Percentiles rank a stretch among this genome's conserved stretches.
These are phyloP conservation scores for Xylaria longipes DNA, from an alignment of 495 filamentous ascomycete species.

Conservation along the genomic window DNA sequence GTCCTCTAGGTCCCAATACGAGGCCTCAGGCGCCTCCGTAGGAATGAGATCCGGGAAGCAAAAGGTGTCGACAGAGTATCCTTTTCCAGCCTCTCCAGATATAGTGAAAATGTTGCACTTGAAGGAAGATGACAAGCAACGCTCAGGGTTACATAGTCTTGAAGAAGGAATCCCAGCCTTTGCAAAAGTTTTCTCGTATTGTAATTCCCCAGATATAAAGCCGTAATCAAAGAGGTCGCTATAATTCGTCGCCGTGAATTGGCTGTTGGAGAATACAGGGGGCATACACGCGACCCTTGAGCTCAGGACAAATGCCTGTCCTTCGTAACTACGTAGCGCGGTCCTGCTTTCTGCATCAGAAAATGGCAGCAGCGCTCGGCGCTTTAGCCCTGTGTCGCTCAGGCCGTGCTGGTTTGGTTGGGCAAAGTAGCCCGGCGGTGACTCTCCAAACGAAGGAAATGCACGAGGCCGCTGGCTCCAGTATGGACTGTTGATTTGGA, in stretches of 20 bases:
- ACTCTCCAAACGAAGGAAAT: constrained; percentile 15
- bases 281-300: constrained; percentile 12
- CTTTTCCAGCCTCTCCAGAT: no score
- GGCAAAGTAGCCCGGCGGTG: background rate
- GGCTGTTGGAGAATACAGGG: background rate
- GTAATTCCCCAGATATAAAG: background rate
- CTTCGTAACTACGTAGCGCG: background rate
- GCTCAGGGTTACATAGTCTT: background rate
- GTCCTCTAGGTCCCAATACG: background rate
- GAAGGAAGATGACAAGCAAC: background rate
- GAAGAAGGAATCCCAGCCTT: constrained; percentile 2
- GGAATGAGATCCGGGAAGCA: constrained; percentile 10
- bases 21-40: background rate
- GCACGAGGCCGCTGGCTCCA: constrained; percentile 14
- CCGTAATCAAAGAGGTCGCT: background rate
- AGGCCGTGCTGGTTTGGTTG: constrained; percentile 8
- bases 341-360: background rate
- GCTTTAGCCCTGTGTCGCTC: constrained; percentile 10
- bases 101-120: background rate
- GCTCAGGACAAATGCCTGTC: constrained; percentile 6
- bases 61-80: background rate
- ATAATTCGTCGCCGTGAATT: background rate
- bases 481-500: background rate
- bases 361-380: background rate
- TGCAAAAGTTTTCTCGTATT: background rate